Percentiles rank a stretch among this genome's conserved stretches.
These are phyloP conservation scores for Tephrocybe sp. DNA, from an alignment of 768 basidiomycete species.

Conservation along the genomic window DNA sequence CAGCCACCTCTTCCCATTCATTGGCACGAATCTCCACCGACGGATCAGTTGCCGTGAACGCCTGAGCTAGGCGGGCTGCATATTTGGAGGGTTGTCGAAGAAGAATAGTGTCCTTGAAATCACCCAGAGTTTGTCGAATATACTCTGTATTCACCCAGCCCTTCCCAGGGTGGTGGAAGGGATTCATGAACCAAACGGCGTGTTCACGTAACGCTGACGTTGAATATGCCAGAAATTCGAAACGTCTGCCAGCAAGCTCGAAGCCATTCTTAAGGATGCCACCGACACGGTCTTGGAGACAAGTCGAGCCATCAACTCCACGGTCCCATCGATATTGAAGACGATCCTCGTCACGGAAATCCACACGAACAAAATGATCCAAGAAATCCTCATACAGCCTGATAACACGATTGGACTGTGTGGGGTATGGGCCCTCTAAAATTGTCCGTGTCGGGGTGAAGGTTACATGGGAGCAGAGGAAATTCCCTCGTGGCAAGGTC, in stretches of 20 bases:
- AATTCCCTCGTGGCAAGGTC: slow-evolving; percentile 36
- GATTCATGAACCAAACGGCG: slow-evolving; percentile 78
- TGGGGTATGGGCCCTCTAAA: slow-evolving; percentile 73
- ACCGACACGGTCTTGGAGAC: slow-evolving; percentile 61
- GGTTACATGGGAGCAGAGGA: slow-evolving; percentile 74
- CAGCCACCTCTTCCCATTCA: slow-evolving; percentile 66
- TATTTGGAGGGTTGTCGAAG: slow-evolving; percentile 70
- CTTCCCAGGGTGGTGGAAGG: slow-evolving; percentile 49
- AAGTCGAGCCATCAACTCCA: slow-evolving; percentile 56
- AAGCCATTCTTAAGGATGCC: slow-evolving; percentile 63
- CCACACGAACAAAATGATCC: slow-evolving; percentile 77
- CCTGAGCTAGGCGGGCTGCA: slow-evolving; percentile 81
- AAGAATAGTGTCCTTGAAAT: slow-evolving; percentile 54
- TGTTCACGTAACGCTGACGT: slow-evolving; percentile 76
- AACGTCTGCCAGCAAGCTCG: slow-evolving; percentile 64
- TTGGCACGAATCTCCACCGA: slow-evolving; percentile 54
- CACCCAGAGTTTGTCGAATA: slow-evolving; percentile 66
- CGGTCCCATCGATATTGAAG: slow-evolving; percentile 73
- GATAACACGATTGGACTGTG: slow-evolving; percentile 81
- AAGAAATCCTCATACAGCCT: slow-evolving; percentile 60
- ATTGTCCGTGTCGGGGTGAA: slow-evolving; percentile 75
- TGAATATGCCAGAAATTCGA: slow-evolving; percentile 85
- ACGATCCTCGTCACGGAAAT: slow-evolving; percentile 82
- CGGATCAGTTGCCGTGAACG: slow-evolving; percentile 80
- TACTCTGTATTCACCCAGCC: slow-evolving; percentile 50